These are phyloP conservation scores for Phialemonium atrogriseum DNA, from an alignment of 2,329 filamentous ascomycete genomes.

Conservation along the genomic window DNA sequence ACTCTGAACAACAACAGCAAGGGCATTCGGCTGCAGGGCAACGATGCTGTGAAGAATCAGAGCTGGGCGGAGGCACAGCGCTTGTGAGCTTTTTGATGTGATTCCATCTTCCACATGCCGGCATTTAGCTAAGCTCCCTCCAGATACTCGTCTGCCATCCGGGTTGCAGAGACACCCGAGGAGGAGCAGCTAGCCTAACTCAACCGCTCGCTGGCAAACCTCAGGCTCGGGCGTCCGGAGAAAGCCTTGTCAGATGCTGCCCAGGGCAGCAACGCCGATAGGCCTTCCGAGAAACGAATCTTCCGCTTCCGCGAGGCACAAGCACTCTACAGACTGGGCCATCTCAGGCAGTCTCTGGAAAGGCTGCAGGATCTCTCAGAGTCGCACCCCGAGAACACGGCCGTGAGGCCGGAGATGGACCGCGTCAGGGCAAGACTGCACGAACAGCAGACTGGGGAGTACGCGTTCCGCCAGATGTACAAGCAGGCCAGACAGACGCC, in stretches of 20 bases:
- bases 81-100: constrained; percentile 18
- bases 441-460: constrained; percentile 31
- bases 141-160: constrained; percentile 29
- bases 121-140: neutral
- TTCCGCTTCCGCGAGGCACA: constrained; percentile 36
- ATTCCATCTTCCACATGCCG: constrained; percentile 6
- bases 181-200: constrained; percentile 24
- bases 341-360: constrained; percentile 26
- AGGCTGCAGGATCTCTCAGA: constrained; percentile 23
- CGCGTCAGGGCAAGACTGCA: constrained; percentile 21
- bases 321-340: constrained; percentile 33
- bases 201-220: constrained; percentile 26
- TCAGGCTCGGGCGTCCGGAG: constrained; percentile 19
- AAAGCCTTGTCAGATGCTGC: constrained; percentile 22
- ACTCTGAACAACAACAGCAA: constrained; percentile 10
- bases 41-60: constrained; percentile 17
- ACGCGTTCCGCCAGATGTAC: constrained; percentile 28
- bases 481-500: constrained; percentile 24
- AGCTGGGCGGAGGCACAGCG: constrained; percentile 20
- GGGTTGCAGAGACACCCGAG: constrained; percentile 21
- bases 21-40: constrained; percentile 21
- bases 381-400: constrained; percentile 24
- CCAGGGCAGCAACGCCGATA: constrained; percentile 6
- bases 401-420: constrained; percentile 19
- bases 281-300: constrained; percentile 30